A percentile compares a stretch with the other conserved stretches of the same genome.
Conservation (phyloP, 108 stramenopile species). For the Skeletonema marinoi region DNA sequence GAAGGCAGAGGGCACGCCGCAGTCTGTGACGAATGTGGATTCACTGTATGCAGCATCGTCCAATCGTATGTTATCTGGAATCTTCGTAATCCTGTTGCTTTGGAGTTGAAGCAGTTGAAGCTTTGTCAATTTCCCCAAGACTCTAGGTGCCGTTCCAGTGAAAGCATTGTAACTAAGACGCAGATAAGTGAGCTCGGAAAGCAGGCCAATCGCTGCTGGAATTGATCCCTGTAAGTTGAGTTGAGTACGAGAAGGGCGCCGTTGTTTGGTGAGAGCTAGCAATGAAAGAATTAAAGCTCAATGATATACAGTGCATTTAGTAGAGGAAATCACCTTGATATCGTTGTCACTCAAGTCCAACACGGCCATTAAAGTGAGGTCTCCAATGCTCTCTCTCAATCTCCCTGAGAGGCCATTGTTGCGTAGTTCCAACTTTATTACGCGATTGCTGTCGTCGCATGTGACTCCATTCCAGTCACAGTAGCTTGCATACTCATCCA, state of each 20-base stretch:
- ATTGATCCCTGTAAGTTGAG: constrained; percentile 46
- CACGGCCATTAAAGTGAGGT: constrained; percentile 41
- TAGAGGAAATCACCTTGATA: constrained; percentile 12
- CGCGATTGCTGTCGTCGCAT: background rate
- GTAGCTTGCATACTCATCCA: background rate
- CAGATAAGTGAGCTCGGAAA: constrained; percentile 49
- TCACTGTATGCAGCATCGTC: background rate
- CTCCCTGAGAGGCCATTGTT: constrained; percentile 45
- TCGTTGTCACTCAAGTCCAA: constrained; percentile 61
- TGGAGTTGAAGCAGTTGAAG: constrained; percentile 27
- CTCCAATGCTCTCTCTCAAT: constrained; percentile 50
- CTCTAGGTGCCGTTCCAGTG: constrained; percentile 15
- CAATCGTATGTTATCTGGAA: background rate
- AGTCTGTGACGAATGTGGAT: constrained; percentile 27
- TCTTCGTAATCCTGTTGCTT: constrained; percentile 13
- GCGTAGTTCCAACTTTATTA: constrained; percentile 6
- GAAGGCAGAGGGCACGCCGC: constrained; percentile 37
- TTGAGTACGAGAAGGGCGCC: background rate
- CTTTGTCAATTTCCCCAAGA: background rate
- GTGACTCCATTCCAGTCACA: background rate
- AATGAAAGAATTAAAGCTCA: no score
- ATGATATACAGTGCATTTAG: no score
- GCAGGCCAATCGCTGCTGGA: constrained; percentile 51
- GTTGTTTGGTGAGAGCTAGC: background rate
- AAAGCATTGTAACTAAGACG: constrained; percentile 58